A percentile compares a stretch with the other conserved stretches of the same genome.
phyloP scores from a whole-genome alignment of 202 grass and related monocot species.

The Hordeum pubiflorum region DNA sequence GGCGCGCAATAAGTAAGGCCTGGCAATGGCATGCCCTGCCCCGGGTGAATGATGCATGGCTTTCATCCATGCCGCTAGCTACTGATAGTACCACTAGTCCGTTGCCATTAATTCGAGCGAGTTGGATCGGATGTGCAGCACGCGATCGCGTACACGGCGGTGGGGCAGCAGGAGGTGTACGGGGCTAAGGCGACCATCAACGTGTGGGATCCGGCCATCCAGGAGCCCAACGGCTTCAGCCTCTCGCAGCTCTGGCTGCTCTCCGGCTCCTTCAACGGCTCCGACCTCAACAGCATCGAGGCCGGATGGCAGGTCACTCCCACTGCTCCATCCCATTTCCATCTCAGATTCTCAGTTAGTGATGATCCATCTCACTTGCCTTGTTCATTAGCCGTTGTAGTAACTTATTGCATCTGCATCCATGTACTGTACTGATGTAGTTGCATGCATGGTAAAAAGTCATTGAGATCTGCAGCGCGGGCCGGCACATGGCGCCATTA shows the following conservation, averaged over 20 bases:
- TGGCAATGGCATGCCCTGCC: background rate
- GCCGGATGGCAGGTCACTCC: constrained; percentile 87
- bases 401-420: background rate
- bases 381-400: background rate
- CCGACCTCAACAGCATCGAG: constrained; percentile 99
- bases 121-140: constrained; percentile 38
- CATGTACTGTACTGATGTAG: too few relatives aligned
- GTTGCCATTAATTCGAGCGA: background rate
- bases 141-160: constrained; percentile 78
- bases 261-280: constrained; percentile 92
- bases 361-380: background rate
- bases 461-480: background rate
- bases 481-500: constrained; percentile 19
- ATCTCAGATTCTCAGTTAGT: background rate
- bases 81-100: background rate
- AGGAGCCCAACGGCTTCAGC: constrained; percentile 73
- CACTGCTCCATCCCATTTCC: background rate
- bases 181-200: constrained; percentile 88
- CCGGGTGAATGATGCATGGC: background rate
- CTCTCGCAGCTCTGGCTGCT: constrained; percentile 94
- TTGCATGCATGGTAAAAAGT: background rate
- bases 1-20: background rate
- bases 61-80: background rate
- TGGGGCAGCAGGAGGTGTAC: constrained; percentile 34
- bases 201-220: constrained; percentile 82